Evolutionary conservation across 2,329 filamentous ascomycete genomes (phyloP).

Genomic region (Cercospora nicotianae): DNA sequence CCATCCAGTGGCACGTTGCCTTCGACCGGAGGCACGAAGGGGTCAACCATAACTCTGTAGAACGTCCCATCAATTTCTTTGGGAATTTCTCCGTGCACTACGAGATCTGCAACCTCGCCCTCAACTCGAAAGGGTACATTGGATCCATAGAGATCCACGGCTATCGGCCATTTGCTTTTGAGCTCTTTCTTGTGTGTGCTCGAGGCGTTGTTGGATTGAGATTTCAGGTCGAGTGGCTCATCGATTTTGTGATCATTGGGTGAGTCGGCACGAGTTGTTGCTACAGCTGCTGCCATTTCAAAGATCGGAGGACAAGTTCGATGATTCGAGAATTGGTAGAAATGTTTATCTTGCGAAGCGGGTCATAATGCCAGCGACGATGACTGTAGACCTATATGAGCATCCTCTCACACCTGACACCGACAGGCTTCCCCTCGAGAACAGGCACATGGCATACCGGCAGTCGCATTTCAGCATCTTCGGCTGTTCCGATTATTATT

Average conservation of each 20-base stretch:
- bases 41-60: slow-evolving; percentile 54
- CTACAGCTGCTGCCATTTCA: not conserved
- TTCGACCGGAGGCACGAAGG: slow-evolving; percentile 57
- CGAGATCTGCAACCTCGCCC: slow-evolving; percentile 41
- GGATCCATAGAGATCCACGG: slow-evolving; percentile 29
- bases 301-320: not conserved
- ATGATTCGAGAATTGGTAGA: too few species aligned
- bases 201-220: not conserved
- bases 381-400: not conserved
- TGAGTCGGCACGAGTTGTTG: not conserved
- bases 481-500: not conserved
- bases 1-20: slow-evolving; percentile 55
- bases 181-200: slow-evolving; percentile 4
- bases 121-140: slow-evolving; percentile 43
- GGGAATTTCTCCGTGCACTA: slow-evolving; percentile 37
- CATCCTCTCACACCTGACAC: not conserved
- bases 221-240: not conserved
- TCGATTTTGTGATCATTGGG: not conserved
- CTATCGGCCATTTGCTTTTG: slow-evolving; percentile 24
- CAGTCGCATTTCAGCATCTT: not conserved
- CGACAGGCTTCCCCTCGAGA: not conserved
- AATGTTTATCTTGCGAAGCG: not conserved
- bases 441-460: not conserved
- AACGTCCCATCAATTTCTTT: slow-evolving; percentile 39
- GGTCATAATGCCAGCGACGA: not conserved